These are phyloP conservation scores for Atkinsonella hypoxylon DNA, from an alignment of 2,329 filamentous ascomycete genomes.

Conservation along the genomic window DNA sequence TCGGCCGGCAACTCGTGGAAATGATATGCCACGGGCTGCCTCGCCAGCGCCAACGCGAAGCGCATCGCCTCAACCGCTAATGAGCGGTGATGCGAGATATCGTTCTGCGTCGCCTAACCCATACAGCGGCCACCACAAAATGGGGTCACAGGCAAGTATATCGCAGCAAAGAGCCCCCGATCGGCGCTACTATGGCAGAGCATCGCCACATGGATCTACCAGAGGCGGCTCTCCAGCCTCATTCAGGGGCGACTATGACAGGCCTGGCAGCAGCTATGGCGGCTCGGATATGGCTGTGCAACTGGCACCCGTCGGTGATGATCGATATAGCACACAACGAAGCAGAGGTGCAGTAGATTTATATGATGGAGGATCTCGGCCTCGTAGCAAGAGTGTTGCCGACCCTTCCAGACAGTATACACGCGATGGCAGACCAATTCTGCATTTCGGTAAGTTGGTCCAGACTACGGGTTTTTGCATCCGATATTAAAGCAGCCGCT, in stretches of 20 bases:
- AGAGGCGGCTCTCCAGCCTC: constrained; percentile 37
- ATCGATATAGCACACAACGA: constrained; percentile 46
- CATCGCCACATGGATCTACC: constrained; percentile 36
- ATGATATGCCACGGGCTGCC: constrained; percentile 44
- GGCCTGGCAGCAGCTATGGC: constrained; percentile 39
- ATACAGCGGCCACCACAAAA: constrained; percentile 33
- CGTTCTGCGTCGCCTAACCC: constrained; percentile 53
- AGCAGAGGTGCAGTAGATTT: constrained; percentile 43
- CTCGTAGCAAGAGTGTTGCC: constrained; percentile 75
- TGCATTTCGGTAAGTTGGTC: constrained; percentile 77
- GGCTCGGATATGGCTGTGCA: constrained; percentile 55
- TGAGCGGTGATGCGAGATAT: constrained; percentile 34
- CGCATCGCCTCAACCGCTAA: constrained; percentile 48
- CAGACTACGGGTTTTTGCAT: constrained; percentile 9
- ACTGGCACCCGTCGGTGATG: constrained; percentile 44
- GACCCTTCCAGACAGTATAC: constrained; percentile 73
- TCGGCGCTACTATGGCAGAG: constrained; percentile 38
- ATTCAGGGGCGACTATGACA: constrained; percentile 30
- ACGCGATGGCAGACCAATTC: constrained; percentile 71
- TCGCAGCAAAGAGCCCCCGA: constrained; percentile 35
- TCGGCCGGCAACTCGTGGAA: constrained; percentile 46
- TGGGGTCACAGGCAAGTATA: constrained; percentile 26
- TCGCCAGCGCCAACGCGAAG: constrained; percentile 59
- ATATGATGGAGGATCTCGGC: constrained; percentile 40
- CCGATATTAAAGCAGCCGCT: background rate